These are phyloP conservation scores for Rhododendron vialii DNA, from an alignment of 148 eudicot species.

Conservation along the genomic window DNA sequence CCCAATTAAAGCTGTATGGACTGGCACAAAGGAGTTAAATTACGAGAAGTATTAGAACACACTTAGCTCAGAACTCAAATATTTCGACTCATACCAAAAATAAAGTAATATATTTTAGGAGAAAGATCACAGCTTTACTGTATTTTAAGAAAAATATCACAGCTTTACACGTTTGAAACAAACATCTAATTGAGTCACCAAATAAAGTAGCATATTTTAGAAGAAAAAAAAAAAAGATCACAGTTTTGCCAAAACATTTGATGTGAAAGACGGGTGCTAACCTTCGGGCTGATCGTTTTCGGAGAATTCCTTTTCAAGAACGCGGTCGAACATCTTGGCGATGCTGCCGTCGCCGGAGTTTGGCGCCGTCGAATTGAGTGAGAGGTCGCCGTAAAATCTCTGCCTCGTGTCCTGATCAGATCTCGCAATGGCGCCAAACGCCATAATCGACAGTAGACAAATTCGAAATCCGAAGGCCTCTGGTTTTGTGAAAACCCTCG, in stretches of 20 bases:
- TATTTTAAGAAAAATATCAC: no score
- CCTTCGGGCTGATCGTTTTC: constrained; percentile 93
- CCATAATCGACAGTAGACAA: constrained; percentile 15
- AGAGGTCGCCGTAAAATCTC: constrained; percentile 64
- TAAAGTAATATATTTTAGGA: no score
- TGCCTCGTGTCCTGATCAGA: constrained; percentile 78
- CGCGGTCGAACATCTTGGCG: constrained; percentile 87
- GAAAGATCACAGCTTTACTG: no score
- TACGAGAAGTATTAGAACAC: neutral
- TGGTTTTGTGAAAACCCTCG: constrained; percentile 11
- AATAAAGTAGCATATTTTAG: neutral
- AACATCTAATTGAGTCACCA: neutral
- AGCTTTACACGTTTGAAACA: no score
- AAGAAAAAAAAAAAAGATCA: neutral
- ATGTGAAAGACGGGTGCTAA: constrained; percentile 1
- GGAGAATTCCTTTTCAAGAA: constrained; percentile 76
- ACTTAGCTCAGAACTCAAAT: neutral
- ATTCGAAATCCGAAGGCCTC: constrained; percentile 17
- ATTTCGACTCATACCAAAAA: neutral
- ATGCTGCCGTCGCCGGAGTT: constrained; percentile 52
- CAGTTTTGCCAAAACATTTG: neutral
- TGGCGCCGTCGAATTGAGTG: constrained; percentile 60
- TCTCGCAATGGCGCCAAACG: constrained; percentile 39
- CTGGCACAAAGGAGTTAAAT: neutral
- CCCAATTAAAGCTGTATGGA: neutral